Evolutionary conservation across 2,329 filamentous ascomycete species (phyloP).

Genomic region (Aspergillus sp.): DNA sequence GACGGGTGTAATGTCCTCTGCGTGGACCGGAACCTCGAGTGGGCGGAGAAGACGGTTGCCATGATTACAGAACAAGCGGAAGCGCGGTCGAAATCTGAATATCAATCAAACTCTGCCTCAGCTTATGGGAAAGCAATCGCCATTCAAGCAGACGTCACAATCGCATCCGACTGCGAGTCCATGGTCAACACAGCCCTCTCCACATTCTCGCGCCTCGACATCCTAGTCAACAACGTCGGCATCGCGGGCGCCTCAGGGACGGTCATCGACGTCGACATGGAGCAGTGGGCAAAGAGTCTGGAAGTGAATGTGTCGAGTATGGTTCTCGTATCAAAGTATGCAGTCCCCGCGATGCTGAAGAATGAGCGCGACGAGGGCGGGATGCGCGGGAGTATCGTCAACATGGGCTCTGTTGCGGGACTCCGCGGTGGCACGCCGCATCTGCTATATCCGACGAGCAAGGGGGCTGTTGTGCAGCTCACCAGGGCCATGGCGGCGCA

Average conservation of each 20-base stretch:
- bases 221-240: slow-evolving; percentile 69
- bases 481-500: slow-evolving; percentile 61
- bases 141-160: slow-evolving; percentile 58
- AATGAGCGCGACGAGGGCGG: slow-evolving; percentile 50
- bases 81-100: slow-evolving; percentile 18
- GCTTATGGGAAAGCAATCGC: slow-evolving; percentile 39
- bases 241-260: slow-evolving; percentile 63
- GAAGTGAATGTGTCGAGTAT: slow-evolving; percentile 68
- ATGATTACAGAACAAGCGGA: slow-evolving; percentile 46
- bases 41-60: slow-evolving; percentile 58
- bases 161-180: slow-evolving; percentile 55
- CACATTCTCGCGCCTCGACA: slow-evolving; percentile 62
- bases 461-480: slow-evolving; percentile 61
- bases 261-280: slow-evolving; percentile 64
- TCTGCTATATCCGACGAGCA: slow-evolving; percentile 58
- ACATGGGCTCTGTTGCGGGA: slow-evolving; percentile 64
- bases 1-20: slow-evolving; percentile 65
- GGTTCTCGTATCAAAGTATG: slow-evolving; percentile 67
- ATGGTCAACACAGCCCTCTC: slow-evolving; percentile 43
- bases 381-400: slow-evolving; percentile 40
- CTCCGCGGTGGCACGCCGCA: slow-evolving; percentile 58
- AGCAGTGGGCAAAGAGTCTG: slow-evolving; percentile 60
- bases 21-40: slow-evolving; percentile 56
- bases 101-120: slow-evolving; percentile 31
- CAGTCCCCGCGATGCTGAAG: slow-evolving; percentile 63